Evolutionary conservation across 352 stramenopile genomes (phyloP).

Genomic region (Globisporangium solare): DNA sequence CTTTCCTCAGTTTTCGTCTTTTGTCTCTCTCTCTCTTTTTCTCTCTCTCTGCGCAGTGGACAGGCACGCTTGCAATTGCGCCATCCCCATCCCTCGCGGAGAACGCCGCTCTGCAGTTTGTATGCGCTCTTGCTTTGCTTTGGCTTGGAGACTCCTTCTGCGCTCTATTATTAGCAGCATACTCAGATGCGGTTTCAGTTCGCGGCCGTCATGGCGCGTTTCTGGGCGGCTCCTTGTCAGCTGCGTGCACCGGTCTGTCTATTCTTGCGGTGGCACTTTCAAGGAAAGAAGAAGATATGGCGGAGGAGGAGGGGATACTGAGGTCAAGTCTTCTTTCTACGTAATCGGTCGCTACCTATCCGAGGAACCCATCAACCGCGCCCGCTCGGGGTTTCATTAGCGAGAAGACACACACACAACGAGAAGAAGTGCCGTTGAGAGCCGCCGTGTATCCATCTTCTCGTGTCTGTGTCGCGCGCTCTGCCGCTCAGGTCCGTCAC

Average conservation of each 20-base stretch:
- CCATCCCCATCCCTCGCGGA: too few species aligned
- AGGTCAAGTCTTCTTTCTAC: background rate
- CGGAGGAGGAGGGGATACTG: background rate
- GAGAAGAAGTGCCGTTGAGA: too few species aligned
- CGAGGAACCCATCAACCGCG: background rate
- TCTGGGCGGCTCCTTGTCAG: background rate
- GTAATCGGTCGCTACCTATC: background rate
- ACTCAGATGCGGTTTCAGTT: background rate
- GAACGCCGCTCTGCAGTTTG: too few species aligned
- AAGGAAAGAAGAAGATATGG: background rate
- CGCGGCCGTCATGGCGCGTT: background rate
- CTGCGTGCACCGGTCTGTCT: background rate
- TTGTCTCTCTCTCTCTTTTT: too few species aligned
- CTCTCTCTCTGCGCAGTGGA: too few species aligned
- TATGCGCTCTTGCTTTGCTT: too few species aligned
- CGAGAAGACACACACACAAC: background rate
- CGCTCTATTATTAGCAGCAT: too few species aligned
- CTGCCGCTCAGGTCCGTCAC: background rate
- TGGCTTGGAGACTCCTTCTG: too few species aligned
- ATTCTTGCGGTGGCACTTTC: background rate
- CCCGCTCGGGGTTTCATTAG: background rate
- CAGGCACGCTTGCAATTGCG: too few species aligned
- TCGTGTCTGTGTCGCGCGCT: background rate
- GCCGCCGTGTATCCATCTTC: conserved; percentile 3
- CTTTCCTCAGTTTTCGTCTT: too few species aligned